A percentile compares a stretch with the other conserved stretches of the same genome.
phyloP scores from a whole-genome alignment of 345 rosid genomes.

The Eucalyptus coolabah region DNA sequence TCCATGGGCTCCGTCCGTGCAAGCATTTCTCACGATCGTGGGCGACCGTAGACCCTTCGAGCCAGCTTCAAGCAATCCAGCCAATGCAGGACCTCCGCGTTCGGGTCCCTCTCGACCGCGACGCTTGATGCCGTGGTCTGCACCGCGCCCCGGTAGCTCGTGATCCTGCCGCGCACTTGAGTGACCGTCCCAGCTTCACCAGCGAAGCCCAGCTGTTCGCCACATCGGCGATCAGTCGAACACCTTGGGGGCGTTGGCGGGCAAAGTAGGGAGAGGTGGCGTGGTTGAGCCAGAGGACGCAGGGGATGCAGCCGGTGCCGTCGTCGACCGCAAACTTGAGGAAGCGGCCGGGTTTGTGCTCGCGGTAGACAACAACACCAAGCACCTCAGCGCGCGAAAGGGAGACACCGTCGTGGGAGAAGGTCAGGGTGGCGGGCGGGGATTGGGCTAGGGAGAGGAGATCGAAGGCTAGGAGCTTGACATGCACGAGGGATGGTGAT shows the following conservation, averaged over 20 bases:
- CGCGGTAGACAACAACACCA: conserved; percentile 41
- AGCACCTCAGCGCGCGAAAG: conserved; percentile 50
- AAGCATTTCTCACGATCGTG: neutral
- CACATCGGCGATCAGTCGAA: conserved; percentile 27
- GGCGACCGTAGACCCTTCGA: conserved; percentile 12
- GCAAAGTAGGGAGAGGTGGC: conserved; percentile 41
- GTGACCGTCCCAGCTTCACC: conserved; percentile 39
- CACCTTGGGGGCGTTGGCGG: conserved; percentile 19
- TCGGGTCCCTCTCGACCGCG: conserved; percentile 67
- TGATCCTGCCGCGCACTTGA: conserved; percentile 59
- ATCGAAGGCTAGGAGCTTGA: conserved; percentile 41
- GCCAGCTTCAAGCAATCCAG: conserved; percentile 50
- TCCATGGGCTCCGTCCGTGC: neutral
- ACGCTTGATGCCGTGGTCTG: conserved; percentile 56
- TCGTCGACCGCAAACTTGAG: conserved; percentile 55
- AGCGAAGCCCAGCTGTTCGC: conserved; percentile 28
- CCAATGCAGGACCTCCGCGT: conserved; percentile 69
- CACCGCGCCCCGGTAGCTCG: conserved; percentile 34
- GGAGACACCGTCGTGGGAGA: conserved; percentile 9
- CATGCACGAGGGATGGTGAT: conserved; percentile 29
- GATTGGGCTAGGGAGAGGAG: conserved; percentile 23
- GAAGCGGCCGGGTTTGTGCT: conserved; percentile 36
- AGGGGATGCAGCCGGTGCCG: conserved; percentile 51
- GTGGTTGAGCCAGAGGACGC: conserved; percentile 85
- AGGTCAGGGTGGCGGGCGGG: conserved; percentile 1